Conservation (phyloP, 2,329 filamentous ascomycete genomes). For the Macroventuria anomochaeta region DNA sequence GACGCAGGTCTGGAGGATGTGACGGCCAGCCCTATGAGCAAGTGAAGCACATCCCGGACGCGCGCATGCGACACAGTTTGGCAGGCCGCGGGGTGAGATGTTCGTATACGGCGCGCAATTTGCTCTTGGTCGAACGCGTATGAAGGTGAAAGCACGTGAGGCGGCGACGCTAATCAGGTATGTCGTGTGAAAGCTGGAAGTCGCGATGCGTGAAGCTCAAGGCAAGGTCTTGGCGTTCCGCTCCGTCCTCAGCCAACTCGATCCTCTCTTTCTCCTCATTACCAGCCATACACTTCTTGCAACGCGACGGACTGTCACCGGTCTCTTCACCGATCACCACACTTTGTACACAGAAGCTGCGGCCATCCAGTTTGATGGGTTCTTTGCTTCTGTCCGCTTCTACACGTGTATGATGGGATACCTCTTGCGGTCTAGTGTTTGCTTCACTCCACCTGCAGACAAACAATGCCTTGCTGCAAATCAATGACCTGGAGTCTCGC, state of each 20-base stretch:
- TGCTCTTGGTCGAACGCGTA: not conserved
- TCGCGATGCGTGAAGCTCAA: constrained; percentile 30
- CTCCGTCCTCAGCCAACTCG: constrained; percentile 7
- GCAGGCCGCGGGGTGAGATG: not conserved
- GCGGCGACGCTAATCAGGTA: not conserved
- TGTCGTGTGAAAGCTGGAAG: constrained; percentile 18
- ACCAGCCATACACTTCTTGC: constrained; percentile 6
- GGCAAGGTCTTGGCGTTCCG: constrained; percentile 25
- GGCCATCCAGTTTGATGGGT: constrained; percentile 11
- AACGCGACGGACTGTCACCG: not conserved
- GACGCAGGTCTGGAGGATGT: constrained; percentile 35
- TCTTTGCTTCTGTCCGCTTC: constrained; percentile 1
- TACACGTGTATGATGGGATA: constrained; percentile 9
- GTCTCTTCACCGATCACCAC: constrained; percentile 18
- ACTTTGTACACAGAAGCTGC: constrained; percentile 13
- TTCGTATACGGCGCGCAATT: not conserved
- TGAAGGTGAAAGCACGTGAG: constrained; percentile 1
- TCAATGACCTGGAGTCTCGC: not conserved
- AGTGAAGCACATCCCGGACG: constrained; percentile 39
- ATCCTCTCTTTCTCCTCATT: not conserved
- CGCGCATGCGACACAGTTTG: constrained; percentile 30
- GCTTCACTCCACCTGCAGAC: constrained; percentile 30
- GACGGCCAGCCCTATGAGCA: constrained; percentile 42
- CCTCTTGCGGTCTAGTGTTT: constrained; percentile 22
- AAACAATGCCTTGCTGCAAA: constrained; percentile 12